Evolutionary conservation across 805 yeast genomes (phyloP).

Genomic region (Zygosaccharomyces siamensis): DNA sequence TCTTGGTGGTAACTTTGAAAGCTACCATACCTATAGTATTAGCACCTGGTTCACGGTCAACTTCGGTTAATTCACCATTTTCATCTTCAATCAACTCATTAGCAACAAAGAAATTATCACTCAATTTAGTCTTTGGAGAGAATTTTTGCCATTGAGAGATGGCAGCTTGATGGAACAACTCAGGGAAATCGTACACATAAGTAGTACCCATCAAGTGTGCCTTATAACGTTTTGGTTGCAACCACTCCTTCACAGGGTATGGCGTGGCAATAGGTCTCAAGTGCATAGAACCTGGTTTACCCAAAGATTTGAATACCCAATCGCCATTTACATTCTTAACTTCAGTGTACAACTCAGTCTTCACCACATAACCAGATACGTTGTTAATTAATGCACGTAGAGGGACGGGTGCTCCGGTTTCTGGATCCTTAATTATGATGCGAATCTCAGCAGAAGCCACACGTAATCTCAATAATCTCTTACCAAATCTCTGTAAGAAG

Average conservation of each 20-base stretch:
- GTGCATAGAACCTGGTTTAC: constrained; percentile 96
- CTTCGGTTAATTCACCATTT: constrained; percentile 71
- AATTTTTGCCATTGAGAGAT: constrained; percentile 75
- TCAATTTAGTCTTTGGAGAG: constrained; percentile 45
- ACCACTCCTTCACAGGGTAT: constrained; percentile 95
- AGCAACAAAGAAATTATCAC: constrained; percentile 67
- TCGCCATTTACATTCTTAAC: constrained; percentile 88
- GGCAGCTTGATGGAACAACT: constrained; percentile 90
- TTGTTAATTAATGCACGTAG: constrained; percentile 94
- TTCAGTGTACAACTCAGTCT: constrained; percentile 91
- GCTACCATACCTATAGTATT: constrained; percentile 97
- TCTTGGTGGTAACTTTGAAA: constrained; percentile 82
- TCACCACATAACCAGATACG: constrained; percentile 95
- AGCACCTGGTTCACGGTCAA: constrained; percentile 93
- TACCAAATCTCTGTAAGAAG: constrained; percentile 94
- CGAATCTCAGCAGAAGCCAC: constrained; percentile 97
- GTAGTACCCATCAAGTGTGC: constrained; percentile 99
- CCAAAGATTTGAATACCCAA: constrained; percentile 95
- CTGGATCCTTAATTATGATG: constrained; percentile 87
- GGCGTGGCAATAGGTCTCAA: constrained; percentile 93
- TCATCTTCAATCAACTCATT: constrained; percentile 85
- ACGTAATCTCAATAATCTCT: constrained; percentile 93
- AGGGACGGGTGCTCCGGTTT: constrained; percentile 87
- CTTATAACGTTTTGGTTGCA: constrained; percentile 97
- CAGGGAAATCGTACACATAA: constrained; percentile 98